Percentiles rank a stretch among this genome's conserved stretches.
Evolutionary conservation across 345 rosid genomes (phyloP).

Genomic region (Acer yangbiense): DNA sequence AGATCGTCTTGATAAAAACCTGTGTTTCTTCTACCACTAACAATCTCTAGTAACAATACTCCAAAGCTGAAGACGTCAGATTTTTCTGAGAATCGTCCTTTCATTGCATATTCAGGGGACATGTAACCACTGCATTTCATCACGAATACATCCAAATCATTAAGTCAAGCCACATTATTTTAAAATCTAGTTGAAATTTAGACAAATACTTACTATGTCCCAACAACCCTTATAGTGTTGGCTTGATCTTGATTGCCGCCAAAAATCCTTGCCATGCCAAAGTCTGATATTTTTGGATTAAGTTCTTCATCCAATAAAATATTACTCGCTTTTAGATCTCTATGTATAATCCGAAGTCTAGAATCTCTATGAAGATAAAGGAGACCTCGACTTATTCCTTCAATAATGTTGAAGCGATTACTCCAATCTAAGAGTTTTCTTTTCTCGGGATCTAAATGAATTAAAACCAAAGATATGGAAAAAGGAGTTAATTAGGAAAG

Average conservation of each 20-base stretch:
- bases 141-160: background rate
- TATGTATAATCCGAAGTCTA: background rate
- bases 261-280: slow-evolving; percentile 30
- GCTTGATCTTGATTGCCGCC: slow-evolving; percentile 8
- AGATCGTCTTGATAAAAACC: background rate
- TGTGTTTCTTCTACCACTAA: background rate
- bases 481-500: background rate
- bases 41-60: background rate
- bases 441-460: background rate
- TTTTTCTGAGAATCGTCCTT: background rate
- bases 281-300: slow-evolving; percentile 29
- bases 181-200: background rate
- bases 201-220: background rate
- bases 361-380: background rate
- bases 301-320: background rate
- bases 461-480: background rate
- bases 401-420: background rate
- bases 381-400: background rate
- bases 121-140: background rate
- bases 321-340: background rate
- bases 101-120: background rate
- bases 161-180: background rate
- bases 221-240: background rate
- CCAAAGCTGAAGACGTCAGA: background rate
- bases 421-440: background rate